These are phyloP conservation scores for Pythium sp. DNA, from an alignment of 352 stramenopile genomes.

Conservation along the genomic window DNA sequence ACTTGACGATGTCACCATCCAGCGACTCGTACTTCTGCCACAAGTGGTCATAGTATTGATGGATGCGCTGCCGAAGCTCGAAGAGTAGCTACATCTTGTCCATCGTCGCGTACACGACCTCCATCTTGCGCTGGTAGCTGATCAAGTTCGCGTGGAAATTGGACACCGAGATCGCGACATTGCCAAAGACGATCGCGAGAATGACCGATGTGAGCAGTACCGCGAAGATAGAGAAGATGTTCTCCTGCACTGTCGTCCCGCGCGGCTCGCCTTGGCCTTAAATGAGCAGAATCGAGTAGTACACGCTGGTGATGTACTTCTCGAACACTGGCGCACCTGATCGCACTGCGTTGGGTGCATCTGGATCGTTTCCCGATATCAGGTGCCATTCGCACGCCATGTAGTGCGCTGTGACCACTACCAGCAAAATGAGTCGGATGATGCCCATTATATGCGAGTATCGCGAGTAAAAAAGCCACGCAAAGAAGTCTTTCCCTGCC, in stretches of 20 bases:
- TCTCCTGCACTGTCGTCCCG: conserved; percentile 22
- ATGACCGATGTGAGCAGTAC: conserved; percentile 48
- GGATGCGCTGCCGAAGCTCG: conserved; percentile 50
- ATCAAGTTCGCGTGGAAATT: conserved; percentile 60
- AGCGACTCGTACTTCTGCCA: conserved; percentile 69
- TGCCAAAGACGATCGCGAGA: conserved; percentile 56
- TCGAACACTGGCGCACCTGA: neutral
- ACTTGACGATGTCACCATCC: conserved; percentile 47
- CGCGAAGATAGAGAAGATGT: conserved; percentile 39
- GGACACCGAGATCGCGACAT: conserved; percentile 57
- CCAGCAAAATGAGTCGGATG: conserved; percentile 8
- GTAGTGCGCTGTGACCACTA: conserved; percentile 13
- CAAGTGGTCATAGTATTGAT: conserved; percentile 67
- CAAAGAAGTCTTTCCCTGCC: neutral
- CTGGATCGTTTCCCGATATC: neutral
- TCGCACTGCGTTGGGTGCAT: neutral
- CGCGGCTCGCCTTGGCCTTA: conserved; percentile 49
- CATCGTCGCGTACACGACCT: conserved; percentile 55
- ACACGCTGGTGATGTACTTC: conserved; percentile 39
- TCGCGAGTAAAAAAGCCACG: conserved; percentile 14
- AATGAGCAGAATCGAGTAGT: conserved; percentile 44
- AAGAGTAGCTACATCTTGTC: conserved; percentile 43
- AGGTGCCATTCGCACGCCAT: conserved; percentile 15
- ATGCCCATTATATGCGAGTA: conserved; percentile 17
- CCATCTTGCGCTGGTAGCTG: conserved; percentile 66